Evolutionary conservation across 2,329 filamentous ascomycete species (phyloP).

Genomic region (Curvularia sp.): DNA sequence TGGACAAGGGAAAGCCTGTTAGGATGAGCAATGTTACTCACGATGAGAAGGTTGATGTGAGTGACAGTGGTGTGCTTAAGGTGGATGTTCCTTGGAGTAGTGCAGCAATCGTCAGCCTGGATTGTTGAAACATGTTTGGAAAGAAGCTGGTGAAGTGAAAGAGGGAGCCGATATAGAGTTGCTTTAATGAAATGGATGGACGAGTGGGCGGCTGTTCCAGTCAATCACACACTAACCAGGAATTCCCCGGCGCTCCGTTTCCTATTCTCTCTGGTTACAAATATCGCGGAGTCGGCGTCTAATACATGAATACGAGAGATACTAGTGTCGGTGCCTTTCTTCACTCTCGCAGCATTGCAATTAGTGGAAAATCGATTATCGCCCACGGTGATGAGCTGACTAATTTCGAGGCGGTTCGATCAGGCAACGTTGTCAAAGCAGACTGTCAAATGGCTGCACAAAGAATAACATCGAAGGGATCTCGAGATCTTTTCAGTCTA

Average conservation of each 20-base stretch:
- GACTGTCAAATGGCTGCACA: background rate
- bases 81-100: constrained; percentile 12
- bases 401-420: background rate
- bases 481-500: background rate
- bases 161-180: background rate
- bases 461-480: background rate
- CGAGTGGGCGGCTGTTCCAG: background rate
- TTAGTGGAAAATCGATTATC: background rate
- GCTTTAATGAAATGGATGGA: background rate
- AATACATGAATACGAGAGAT: background rate
- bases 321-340: background rate
- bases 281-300: background rate
- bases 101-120: constrained; percentile 6
- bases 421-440: background rate
- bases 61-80: constrained; percentile 19
- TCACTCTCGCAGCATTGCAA: background rate
- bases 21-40: constrained; percentile 62
- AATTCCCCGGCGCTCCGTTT: background rate
- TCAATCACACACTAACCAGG: background rate
- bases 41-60: constrained; percentile 53
- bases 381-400: no score
- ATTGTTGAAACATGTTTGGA: background rate
- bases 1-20: constrained; percentile 63
- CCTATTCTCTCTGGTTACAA: background rate
- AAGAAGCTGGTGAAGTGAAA: background rate